Conservation (phyloP, 1,139 yeast species). For the Hyphopichia burtonii region DNA sequence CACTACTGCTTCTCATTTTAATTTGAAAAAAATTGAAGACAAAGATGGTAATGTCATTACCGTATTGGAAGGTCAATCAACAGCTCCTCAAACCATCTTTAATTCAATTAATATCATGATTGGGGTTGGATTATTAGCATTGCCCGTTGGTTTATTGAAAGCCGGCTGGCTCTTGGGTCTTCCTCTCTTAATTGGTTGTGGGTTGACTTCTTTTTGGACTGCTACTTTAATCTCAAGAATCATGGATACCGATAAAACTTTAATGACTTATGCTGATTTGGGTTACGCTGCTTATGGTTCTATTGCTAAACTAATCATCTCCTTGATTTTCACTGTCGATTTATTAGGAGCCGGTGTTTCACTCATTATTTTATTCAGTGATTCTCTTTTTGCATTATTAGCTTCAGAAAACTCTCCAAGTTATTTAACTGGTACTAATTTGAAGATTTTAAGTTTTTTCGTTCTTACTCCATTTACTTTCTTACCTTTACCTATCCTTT, state of each 20-base stretch:
- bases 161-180: constrained; percentile 49
- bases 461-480: constrained; percentile 48
- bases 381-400: constrained; percentile 45
- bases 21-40: constrained; percentile 66
- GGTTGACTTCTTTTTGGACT: constrained; percentile 44
- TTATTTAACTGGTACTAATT: constrained; percentile 35
- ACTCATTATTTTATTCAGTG: constrained; percentile 54
- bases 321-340: constrained; percentile 44
- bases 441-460: constrained; percentile 40
- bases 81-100: constrained; percentile 51
- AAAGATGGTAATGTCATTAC: constrained; percentile 73
- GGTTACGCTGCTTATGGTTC: constrained; percentile 72
- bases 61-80: constrained; percentile 75
- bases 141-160: constrained; percentile 46
- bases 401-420: constrained; percentile 29
- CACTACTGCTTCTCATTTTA: constrained; percentile 54
- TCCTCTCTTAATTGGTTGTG: constrained; percentile 39
- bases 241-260: constrained; percentile 70
- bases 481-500: constrained; percentile 43
- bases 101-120: constrained; percentile 48
- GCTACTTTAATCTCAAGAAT: constrained; percentile 41
- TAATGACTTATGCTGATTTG: constrained; percentile 86
- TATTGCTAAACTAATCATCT: constrained; percentile 40
- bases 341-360: constrained; percentile 58
- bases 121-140: constrained; percentile 50